A percentile compares a stretch with the other conserved stretches of the same genome.
phyloP scores from a whole-genome alignment of 2,329 filamentous ascomycete genomes.

The Chaetomiaceae sp. region DNA sequence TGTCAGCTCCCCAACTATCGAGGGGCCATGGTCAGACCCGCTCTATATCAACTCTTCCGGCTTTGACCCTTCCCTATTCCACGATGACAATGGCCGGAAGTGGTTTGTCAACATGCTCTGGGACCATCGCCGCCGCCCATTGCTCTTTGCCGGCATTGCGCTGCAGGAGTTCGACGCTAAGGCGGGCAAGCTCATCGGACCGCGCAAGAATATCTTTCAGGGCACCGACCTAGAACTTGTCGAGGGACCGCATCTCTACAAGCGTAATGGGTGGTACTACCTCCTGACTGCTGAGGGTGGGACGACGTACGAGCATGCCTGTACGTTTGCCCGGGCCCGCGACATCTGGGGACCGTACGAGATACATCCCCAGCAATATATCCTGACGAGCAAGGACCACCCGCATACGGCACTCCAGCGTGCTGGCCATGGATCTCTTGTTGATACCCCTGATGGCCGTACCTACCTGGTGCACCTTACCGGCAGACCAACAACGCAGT shows the following conservation, averaged over 20 bases:
- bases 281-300: slow-evolving; percentile 56
- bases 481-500: slow-evolving; percentile 47
- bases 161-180: slow-evolving; percentile 53
- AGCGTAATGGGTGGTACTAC: slow-evolving; percentile 55
- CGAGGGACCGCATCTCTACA: slow-evolving; percentile 56
- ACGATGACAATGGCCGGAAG: slow-evolving; percentile 51
- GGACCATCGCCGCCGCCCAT: slow-evolving; percentile 48
- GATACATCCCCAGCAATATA: slow-evolving; percentile 51
- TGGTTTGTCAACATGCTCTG: slow-evolving; percentile 55
- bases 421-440: slow-evolving; percentile 50
- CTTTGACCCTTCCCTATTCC: slow-evolving; percentile 58
- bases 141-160: slow-evolving; percentile 51
- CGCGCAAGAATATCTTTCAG: slow-evolving; percentile 49
- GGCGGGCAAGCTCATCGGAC: slow-evolving; percentile 48
- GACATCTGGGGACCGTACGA: slow-evolving; percentile 59
- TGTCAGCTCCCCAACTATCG: slow-evolving; percentile 47
- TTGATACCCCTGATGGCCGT: slow-evolving; percentile 48
- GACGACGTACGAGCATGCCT: slow-evolving; percentile 56
- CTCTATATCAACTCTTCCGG: slow-evolving; percentile 56
- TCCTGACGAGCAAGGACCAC: slow-evolving; percentile 49
- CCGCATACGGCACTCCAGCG: slow-evolving; percentile 47
- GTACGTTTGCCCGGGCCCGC: slow-evolving; percentile 51
- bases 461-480: slow-evolving; percentile 51
- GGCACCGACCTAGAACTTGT: slow-evolving; percentile 52
- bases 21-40: slow-evolving; percentile 59